phyloP scores from a whole-genome alignment of 176 grass and related monocot species.

The Oryza longistaminata region DNA sequence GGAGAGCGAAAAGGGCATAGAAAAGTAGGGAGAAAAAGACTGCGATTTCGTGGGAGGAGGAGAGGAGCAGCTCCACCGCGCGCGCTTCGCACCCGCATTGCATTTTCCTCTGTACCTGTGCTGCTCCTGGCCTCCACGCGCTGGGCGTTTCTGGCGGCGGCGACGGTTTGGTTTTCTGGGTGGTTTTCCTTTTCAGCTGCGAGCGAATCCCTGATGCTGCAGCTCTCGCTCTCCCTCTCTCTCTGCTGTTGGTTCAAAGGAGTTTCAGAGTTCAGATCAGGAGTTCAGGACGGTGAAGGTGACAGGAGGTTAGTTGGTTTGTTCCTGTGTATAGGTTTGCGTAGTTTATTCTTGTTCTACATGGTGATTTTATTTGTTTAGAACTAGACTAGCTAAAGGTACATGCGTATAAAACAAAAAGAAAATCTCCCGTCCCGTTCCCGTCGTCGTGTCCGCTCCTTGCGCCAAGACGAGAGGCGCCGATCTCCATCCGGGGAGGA shows the following conservation, averaged over 20 bases:
- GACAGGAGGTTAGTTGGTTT: not conserved
- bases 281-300: constrained; percentile 3
- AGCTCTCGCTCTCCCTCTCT: too few relatives aligned
- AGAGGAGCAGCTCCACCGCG: not conserved
- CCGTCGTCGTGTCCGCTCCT: too few relatives aligned
- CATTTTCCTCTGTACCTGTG: not conserved
- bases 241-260: not conserved
- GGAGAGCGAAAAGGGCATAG: not conserved
- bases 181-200: not conserved
- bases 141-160: not conserved
- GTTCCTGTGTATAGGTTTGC: not conserved
- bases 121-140: not conserved
- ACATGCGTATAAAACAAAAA: too few relatives aligned
- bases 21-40: not conserved
- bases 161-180: not conserved
- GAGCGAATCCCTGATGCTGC: not conserved
- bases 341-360: not conserved
- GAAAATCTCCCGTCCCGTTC: too few relatives aligned
- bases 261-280: constrained; percentile 14
- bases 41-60: not conserved
- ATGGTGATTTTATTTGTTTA: not conserved
- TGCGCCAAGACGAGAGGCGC: too few relatives aligned
- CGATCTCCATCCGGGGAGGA: too few relatives aligned
- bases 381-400: too few relatives aligned
- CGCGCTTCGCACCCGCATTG: not conserved